phyloP scores from a whole-genome alignment of 768 basidiomycete species.

The Boletus barrowsii region DNA sequence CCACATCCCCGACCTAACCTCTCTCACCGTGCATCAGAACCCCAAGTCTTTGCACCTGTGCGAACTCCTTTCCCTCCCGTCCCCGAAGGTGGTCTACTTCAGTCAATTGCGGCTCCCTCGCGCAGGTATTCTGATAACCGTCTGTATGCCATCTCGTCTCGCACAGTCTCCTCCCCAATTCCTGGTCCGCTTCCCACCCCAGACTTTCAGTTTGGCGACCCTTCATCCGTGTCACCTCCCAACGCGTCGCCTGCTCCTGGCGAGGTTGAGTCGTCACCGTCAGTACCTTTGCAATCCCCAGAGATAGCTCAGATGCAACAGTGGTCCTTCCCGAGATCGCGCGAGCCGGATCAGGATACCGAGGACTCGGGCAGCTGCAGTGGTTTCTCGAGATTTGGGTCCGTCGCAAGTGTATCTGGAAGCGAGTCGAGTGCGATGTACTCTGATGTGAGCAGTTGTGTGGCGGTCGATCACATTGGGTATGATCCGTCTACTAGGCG shows the following conservation, averaged over 20 bases:
- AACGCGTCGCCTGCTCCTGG: conserved; percentile 50
- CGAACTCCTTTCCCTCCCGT: conserved; percentile 36
- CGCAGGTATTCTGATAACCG: conserved; percentile 43
- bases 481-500: conserved; percentile 35
- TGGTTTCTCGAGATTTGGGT: conserved; percentile 52
- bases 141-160: conserved; percentile 46
- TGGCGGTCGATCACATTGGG: conserved; percentile 28
- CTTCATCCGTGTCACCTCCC: conserved; percentile 44
- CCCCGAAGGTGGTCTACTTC: conserved; percentile 21
- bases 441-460: conserved; percentile 42
- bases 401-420: conserved; percentile 56
- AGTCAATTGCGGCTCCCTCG: conserved; percentile 5
- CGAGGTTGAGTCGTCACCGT: conserved; percentile 34
- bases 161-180: conserved; percentile 45
- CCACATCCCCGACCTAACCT: conserved; percentile 35
- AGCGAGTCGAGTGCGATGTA: conserved; percentile 57
- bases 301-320: conserved; percentile 37
- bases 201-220: conserved; percentile 62
- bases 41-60: conserved; percentile 35
- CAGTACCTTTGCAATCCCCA: conserved; percentile 38
- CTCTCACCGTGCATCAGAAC: conserved; percentile 33
- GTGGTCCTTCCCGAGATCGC: conserved; percentile 43
- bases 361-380: conserved; percentile 53
- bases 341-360: conserved; percentile 45
- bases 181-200: conserved; percentile 59